Evolutionary conservation across 257 asterid genomes (phyloP), one percentile per base, ranked within the genome.

Genomic region (Eustoma russellianum): DNA sequence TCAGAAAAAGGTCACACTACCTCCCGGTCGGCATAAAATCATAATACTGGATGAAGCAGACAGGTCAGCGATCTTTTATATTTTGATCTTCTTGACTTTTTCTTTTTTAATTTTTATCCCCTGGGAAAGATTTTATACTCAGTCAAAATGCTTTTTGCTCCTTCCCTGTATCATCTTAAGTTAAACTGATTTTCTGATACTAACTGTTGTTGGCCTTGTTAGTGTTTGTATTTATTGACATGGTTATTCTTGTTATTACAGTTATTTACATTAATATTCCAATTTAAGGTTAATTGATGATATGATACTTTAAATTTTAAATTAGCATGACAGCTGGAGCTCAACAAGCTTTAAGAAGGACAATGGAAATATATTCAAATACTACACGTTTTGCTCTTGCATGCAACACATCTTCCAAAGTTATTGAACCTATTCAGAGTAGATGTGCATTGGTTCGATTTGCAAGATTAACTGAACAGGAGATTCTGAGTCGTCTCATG

Each of bases 341-440:
- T 62, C 97, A 92, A 72, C 97, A 88, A 81, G 95, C 98, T 61
- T 80, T 92, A 65, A 85, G 98, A 78, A 92, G 98, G 78, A 92
- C 95, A 5, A 87, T 91, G 97, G 98, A 91, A 74, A 91, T 91
- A 67, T 87, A 82, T 72, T 91, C 98, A 0, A 87, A 78, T 62
- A 78, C 98, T 35, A 92, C 97, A 11, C 96, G 98, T 56, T 92
- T 92, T 79, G 98, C 94, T 17, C 93, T 92, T 28, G 95, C 97
- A 52, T 85, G 98, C 60, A 92, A 92, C 75, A 92, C 97, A 24
- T 92, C 98, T 28, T 71, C 98, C 28, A 92, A 92, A 79, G 73
- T 88, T 59, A 85, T 92, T 50, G 97, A 92, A 70, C 95, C 98
- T 28, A 92, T 92, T 58, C 97, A 88, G 71, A 92, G 98, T 79